These are phyloP conservation scores for Brassica juncea DNA, from an alignment of 345 rosid species.

Conservation along the genomic window DNA sequence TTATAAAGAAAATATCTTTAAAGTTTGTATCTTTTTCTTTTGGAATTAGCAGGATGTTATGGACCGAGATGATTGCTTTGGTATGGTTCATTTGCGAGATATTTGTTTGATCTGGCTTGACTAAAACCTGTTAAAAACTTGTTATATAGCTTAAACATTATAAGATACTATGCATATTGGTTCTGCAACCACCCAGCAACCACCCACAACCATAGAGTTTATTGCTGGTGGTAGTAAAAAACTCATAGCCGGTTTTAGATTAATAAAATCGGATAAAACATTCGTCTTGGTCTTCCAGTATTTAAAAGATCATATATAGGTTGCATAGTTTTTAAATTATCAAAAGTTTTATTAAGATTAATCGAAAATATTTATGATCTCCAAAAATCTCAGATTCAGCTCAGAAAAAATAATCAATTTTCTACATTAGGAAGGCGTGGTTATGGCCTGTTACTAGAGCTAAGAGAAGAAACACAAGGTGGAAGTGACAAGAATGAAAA, in stretches of 20 bases:
- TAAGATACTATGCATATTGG: background rate
- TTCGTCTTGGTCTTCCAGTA: no score
- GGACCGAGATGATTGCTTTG: conserved; percentile 13
- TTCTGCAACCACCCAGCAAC: background rate
- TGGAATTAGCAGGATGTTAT: conserved; percentile 6
- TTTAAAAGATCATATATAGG: no score
- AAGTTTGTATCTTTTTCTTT: background rate
- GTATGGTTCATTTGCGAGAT: background rate
- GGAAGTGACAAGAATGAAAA: background rate
- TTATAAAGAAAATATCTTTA: background rate
- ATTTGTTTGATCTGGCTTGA: background rate
- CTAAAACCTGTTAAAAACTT: background rate
- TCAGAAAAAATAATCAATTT: no score
- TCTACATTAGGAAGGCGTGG: background rate
- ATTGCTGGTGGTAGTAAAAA: background rate
- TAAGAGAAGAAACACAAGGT: background rate
- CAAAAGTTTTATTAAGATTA: no score
- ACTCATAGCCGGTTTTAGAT: no score
- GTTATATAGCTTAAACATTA: background rate
- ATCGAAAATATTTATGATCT: no score
- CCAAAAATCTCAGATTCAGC: no score
- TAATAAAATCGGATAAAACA: no score
- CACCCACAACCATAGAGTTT: background rate
- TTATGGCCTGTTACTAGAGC: background rate
- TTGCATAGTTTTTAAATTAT: no score